These are phyloP conservation scores for Lasiosphaeris hirsuta DNA, from an alignment of 495 filamentous ascomycete genomes.

Conservation along the genomic window DNA sequence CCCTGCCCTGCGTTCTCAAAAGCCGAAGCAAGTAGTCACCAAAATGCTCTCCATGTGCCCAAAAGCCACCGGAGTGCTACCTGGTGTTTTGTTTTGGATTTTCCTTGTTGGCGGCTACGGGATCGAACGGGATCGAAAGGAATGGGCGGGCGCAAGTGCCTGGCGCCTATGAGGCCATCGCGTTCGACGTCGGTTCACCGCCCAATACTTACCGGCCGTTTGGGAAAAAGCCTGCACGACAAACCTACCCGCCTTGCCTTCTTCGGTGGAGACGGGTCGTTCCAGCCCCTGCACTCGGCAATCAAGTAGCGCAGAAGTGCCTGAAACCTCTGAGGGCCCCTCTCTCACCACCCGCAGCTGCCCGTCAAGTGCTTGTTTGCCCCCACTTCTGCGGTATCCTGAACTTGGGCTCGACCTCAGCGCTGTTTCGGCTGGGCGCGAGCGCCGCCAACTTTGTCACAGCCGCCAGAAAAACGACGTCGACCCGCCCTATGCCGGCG, in stretches of 20 bases:
- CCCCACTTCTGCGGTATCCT: no score
- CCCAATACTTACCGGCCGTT: slow-evolving; percentile 16
- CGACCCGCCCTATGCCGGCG: neutral
- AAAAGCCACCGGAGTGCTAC: no score
- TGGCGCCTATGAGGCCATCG: slow-evolving; percentile 5
- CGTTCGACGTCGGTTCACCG: slow-evolving; percentile 11
- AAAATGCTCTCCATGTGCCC: no score
- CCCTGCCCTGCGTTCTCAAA: no score
- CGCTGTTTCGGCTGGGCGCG: neutral
- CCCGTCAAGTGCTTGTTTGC: no score
- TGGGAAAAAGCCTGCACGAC: slow-evolving; percentile 18
- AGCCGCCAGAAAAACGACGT: slow-evolving; percentile 7
- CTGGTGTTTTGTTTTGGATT: no score
- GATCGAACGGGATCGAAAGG: no score
- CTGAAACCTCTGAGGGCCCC: neutral
- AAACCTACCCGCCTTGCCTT: slow-evolving; percentile 8
- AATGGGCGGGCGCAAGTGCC: no score
- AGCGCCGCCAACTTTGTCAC: slow-evolving; percentile 4
- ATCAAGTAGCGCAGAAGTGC: neutral
- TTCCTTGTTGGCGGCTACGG: no score
- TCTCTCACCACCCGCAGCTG: neutral
- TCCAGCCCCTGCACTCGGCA: slow-evolving; percentile 18
- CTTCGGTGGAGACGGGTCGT: slow-evolving; percentile 17
- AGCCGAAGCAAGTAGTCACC: no score
- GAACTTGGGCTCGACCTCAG: no score